Percentiles rank a stretch among this genome's conserved stretches.
phyloP scores from a whole-genome alignment of 768 basidiomycete species.

The Boletellus ananas region DNA sequence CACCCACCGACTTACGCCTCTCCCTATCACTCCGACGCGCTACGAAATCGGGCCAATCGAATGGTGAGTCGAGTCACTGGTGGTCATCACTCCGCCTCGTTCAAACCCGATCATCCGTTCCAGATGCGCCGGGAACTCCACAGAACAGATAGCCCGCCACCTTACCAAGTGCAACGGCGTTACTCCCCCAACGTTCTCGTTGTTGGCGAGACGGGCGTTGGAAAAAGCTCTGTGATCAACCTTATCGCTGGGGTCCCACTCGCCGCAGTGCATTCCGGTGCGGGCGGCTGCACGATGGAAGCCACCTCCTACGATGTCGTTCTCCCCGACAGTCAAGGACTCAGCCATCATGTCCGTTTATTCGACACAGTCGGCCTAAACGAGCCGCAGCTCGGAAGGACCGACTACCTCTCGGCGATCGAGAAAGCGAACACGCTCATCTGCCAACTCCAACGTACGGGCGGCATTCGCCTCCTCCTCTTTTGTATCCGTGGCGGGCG shows the following conservation, averaged over 20 bases:
- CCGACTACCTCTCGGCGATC: constrained; percentile 27
- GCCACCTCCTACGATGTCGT: constrained; percentile 24
- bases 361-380: constrained; percentile 36
- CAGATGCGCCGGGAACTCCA: constrained; percentile 13
- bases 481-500: constrained; percentile 34
- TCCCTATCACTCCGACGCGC: not conserved
- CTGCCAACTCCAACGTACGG: constrained; percentile 27
- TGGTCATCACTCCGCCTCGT: not conserved
- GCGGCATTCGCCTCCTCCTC: constrained; percentile 31
- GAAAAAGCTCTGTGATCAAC: constrained; percentile 43
- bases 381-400: constrained; percentile 19
- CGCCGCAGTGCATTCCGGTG: constrained; percentile 29
- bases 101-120: not conserved
- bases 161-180: constrained; percentile 17
- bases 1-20: constrained; percentile 3
- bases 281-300: constrained; percentile 36
- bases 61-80: constrained; percentile 10
- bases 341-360: constrained; percentile 22
- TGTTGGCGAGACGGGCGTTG: constrained; percentile 32
- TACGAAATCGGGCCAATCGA: not conserved
- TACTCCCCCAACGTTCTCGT: constrained; percentile 36
- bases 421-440: constrained; percentile 35
- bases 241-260: constrained; percentile 29
- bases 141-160: constrained; percentile 12
- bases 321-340: constrained; percentile 16